Percentiles rank a stretch among this genome's conserved stretches.
Conservation (phyloP, 345 rosid genomes). For the Citrus sinensis region DNA sequence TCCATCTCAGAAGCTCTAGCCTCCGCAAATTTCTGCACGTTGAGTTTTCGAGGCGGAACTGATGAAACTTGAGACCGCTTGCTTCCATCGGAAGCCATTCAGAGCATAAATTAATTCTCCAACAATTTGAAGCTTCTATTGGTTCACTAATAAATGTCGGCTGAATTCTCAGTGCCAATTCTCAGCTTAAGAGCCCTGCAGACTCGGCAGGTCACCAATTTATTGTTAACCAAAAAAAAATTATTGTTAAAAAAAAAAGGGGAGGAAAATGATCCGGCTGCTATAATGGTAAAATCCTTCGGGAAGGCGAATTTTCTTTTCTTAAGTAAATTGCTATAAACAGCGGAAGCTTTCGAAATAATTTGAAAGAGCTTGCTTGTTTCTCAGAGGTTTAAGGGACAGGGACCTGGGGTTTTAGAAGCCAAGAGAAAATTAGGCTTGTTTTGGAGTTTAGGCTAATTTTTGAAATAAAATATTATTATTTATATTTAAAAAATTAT, state of each 20-base stretch:
- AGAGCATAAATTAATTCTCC: not conserved
- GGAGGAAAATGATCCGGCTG: not conserved
- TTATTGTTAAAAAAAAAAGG: not conserved
- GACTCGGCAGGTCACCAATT: not conserved
- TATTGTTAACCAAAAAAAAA: not conserved
- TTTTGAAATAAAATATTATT: too few species aligned
- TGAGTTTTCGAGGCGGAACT: conserved; percentile 55
- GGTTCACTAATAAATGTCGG: not conserved
- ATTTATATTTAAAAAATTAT: too few species aligned
- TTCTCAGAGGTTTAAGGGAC: not conserved
- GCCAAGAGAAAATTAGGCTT: not conserved
- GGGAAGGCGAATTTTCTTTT: not conserved
- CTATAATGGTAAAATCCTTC: not conserved
- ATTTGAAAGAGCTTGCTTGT: too few species aligned
- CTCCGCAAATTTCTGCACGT: conserved; percentile 66
- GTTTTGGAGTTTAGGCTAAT: not conserved
- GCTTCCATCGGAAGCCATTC: conserved; percentile 40
- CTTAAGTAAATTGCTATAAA: not conserved
- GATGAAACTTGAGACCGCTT: conserved; percentile 27
- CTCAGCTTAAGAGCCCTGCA: not conserved
- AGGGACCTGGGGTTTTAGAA: not conserved
- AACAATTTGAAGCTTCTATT: conserved; percentile 3
- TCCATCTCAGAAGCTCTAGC: conserved; percentile 69
- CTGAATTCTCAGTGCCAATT: not conserved
- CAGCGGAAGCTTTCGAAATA: not conserved